These are phyloP conservation scores for Vitis hybrid DNA, from an alignment of 177 flowering plant genomes.

Conservation along the genomic window DNA sequence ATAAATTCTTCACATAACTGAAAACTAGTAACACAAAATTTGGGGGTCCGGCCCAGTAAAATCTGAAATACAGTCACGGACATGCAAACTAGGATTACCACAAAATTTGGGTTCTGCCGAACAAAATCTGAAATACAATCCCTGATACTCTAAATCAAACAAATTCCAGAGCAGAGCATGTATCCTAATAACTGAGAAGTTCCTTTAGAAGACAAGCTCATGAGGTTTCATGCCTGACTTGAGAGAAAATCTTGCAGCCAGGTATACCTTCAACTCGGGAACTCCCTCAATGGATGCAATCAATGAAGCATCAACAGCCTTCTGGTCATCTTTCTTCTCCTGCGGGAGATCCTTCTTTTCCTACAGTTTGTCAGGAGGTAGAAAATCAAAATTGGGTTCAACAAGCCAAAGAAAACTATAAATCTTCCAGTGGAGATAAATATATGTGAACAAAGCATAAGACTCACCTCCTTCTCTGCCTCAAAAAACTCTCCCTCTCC, in stretches of 20 bases:
- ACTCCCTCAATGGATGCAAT: conserved; percentile 46
- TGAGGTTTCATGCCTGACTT: conserved; percentile 59
- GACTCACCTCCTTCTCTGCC: conserved; percentile 68
- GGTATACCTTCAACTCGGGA: conserved; percentile 44
- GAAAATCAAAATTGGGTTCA: background rate
- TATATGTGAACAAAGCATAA: background rate
- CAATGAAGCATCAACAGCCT: conserved; percentile 42
- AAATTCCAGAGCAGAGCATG: background rate
- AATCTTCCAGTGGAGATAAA: background rate
- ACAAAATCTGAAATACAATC: conserved; percentile 4
- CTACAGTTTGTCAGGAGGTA: conserved; percentile 15
- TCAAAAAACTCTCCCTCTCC: conserved; percentile 82
- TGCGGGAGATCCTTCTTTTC: conserved; percentile 36
- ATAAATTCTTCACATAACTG: background rate
- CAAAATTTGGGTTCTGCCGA: conserved; percentile 1
- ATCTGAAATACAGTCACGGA: background rate
- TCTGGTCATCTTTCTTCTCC: conserved; percentile 53
- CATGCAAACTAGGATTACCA: background rate
- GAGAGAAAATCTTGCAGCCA: conserved; percentile 52
- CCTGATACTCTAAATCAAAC: background rate
- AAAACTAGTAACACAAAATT: background rate
- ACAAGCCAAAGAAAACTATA: background rate
- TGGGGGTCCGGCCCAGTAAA: too few species aligned
- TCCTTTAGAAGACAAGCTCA: conserved; percentile 43
- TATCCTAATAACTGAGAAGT: background rate